Conservation (phyloP, 2,329 filamentous ascomycete species). For the Hortaea werneckii region DNA sequence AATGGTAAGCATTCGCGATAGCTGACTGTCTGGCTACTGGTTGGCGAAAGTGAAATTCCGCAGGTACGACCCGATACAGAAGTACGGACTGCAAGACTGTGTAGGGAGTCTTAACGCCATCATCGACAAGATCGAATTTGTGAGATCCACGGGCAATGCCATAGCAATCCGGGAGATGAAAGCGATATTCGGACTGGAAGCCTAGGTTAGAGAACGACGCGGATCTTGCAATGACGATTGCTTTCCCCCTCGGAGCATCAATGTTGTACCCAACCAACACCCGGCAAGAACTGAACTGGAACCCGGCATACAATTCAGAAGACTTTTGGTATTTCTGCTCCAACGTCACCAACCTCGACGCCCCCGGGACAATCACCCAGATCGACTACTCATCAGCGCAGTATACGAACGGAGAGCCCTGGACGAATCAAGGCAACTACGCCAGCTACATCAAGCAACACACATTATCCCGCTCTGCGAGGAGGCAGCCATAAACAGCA, state of each 20-base stretch:
- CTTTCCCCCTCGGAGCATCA: conserved; percentile 24
- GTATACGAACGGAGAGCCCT: conserved; percentile 40
- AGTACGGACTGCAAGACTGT: conserved; percentile 51
- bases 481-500: conserved; percentile 32
- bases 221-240: conserved; percentile 44
- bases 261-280: conserved; percentile 39
- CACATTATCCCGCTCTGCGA: conserved; percentile 30
- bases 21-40: not conserved
- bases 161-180: conserved; percentile 40
- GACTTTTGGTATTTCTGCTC: conserved; percentile 46
- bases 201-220: conserved; percentile 39
- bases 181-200: conserved; percentile 40
- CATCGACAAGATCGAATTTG: conserved; percentile 46
- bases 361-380: conserved; percentile 33
- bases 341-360: conserved; percentile 40
- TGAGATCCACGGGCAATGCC: conserved; percentile 34
- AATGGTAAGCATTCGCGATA: conserved; percentile 37
- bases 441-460: conserved; percentile 41
- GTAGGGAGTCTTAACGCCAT: conserved; percentile 46
- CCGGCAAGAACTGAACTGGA: conserved; percentile 48
- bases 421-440: conserved; percentile 43
- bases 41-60: not conserved
- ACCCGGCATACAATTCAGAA: conserved; percentile 28
- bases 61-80: conserved; percentile 43
- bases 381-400: conserved; percentile 39